Conservation (phyloP, 129 eudicot species). For the Centrapalus pauciflorus region DNA sequence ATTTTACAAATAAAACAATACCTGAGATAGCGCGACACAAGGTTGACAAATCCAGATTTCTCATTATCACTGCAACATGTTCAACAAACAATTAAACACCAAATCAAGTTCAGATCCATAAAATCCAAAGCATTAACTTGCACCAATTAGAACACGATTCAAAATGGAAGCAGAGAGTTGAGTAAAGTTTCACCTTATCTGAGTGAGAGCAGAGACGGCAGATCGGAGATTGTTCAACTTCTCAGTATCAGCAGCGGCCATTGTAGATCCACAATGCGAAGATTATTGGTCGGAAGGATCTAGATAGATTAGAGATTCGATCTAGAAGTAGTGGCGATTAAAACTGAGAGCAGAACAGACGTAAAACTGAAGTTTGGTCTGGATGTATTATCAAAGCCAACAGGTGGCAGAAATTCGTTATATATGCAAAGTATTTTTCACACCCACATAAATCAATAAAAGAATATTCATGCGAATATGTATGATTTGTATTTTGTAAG, state of each 20-base stretch:
- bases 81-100: conserved; percentile 11
- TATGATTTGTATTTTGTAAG: no score
- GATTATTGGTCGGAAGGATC: conserved; percentile 2
- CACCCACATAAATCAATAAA: conserved; percentile 22
- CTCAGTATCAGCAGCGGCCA: conserved; percentile 72
- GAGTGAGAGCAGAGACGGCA: conserved; percentile 57
- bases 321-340: background rate
- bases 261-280: conserved; percentile 14
- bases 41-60: conserved; percentile 97
- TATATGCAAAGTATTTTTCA: background rate
- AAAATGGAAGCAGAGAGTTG: background rate
- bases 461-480: conserved; percentile 61
- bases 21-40: conserved; percentile 93
- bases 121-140: background rate
- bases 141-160: background rate
- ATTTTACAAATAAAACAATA: conserved; percentile 7
- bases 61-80: conserved; percentile 72
- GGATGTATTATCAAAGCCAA: conserved; percentile 1
- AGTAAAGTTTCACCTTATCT: conserved; percentile 56
- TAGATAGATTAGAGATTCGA: conserved; percentile 7
- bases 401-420: conserved; percentile 22
- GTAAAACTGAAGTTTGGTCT: conserved; percentile 13
- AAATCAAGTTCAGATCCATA: conserved; percentile 25
- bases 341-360: background rate
- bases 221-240: conserved; percentile 75